phyloP scores from a whole-genome alignment of 495 filamentous ascomycete genomes.

The Neurospora sp. region DNA sequence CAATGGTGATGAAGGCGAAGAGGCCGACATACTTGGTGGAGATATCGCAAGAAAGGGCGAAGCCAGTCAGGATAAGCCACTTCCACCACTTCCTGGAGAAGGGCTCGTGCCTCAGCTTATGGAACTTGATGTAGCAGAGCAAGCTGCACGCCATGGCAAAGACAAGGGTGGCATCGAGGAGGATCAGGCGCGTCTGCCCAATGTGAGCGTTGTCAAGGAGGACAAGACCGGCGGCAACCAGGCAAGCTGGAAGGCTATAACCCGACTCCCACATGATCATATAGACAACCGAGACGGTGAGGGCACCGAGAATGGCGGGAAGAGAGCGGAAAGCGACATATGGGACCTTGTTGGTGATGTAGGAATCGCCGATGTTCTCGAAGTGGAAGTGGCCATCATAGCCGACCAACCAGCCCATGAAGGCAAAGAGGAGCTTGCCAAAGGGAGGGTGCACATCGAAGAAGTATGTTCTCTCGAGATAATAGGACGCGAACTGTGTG shows the following conservation, averaged over 20 bases:
- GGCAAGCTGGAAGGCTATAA: slow-evolving; percentile 86
- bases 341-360: slow-evolving; percentile 92
- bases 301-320: slow-evolving; percentile 80
- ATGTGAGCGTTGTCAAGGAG: slow-evolving; percentile 98
- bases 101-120: slow-evolving; percentile 83
- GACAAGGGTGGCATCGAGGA: slow-evolving; percentile 89
- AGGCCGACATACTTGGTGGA: slow-evolving; percentile 96
- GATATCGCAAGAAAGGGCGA: slow-evolving; percentile 91
- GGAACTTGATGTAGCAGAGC: slow-evolving; percentile 91
- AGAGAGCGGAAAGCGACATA: slow-evolving; percentile 93
- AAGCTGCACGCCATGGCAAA: slow-evolving; percentile 92
- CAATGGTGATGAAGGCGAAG: slow-evolving; percentile 93
- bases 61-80: slow-evolving; percentile 91
- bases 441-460: slow-evolving; percentile 99
- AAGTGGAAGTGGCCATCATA: slow-evolving; percentile 97
- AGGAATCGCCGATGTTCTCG: slow-evolving; percentile 98
- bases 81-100: slow-evolving; percentile 99
- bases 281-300: slow-evolving; percentile 91
- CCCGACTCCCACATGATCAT: slow-evolving; percentile 99
- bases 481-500: slow-evolving; percentile 83
- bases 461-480: slow-evolving; percentile 96
- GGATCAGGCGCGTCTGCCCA: slow-evolving; percentile 89
- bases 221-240: slow-evolving; percentile 75
- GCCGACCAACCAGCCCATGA: slow-evolving; percentile 92
- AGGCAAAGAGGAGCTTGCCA: slow-evolving; percentile 78